A percentile compares a stretch with the other conserved stretches of the same genome.
Conservation (phyloP, 1,284 basidiomycete genomes). For the Ustilago hordei region DNA sequence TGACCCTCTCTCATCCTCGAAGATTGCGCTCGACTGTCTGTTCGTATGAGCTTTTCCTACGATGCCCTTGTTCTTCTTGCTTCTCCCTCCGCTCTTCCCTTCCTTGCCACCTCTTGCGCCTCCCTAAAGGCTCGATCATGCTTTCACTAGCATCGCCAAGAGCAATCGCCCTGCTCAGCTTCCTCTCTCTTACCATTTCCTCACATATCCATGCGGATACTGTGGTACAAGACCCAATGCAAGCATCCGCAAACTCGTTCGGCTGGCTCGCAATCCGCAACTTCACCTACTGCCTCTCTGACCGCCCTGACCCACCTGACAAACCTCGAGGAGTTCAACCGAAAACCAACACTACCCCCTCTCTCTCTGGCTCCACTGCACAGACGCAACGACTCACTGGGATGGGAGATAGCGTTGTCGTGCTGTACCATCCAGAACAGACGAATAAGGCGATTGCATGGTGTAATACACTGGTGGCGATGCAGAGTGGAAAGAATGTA, state of each 20-base stretch:
- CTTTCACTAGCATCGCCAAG: background rate
- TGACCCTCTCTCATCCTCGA: background rate
- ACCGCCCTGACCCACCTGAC: slow-evolving; percentile 26
- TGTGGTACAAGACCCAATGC: slow-evolving; percentile 22
- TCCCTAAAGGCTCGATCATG: background rate
- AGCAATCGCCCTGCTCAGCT: background rate
- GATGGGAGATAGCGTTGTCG: slow-evolving; percentile 43
- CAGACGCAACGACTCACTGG: slow-evolving; percentile 12
- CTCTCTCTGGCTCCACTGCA: background rate
- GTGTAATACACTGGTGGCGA: slow-evolving; percentile 44
- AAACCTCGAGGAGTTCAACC: slow-evolving; percentile 37
- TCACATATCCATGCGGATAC: background rate
- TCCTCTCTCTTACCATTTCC: background rate
- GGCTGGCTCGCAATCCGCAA: slow-evolving; percentile 47
- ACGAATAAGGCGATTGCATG: slow-evolving; percentile 42
- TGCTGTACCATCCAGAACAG: slow-evolving; percentile 42
- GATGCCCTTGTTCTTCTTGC: background rate
- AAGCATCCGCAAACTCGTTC: slow-evolving; percentile 35
- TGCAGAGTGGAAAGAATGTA: slow-evolving; percentile 29
- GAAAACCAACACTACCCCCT: background rate
- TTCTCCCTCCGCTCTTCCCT: background rate
- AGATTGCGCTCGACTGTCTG: too few species aligned
- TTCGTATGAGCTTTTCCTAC: too few species aligned
- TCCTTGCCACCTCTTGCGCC: background rate
- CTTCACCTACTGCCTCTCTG: slow-evolving; percentile 36